Conservation (phyloP, 305 asterid genomes). For the Galium porrigens region DNA sequence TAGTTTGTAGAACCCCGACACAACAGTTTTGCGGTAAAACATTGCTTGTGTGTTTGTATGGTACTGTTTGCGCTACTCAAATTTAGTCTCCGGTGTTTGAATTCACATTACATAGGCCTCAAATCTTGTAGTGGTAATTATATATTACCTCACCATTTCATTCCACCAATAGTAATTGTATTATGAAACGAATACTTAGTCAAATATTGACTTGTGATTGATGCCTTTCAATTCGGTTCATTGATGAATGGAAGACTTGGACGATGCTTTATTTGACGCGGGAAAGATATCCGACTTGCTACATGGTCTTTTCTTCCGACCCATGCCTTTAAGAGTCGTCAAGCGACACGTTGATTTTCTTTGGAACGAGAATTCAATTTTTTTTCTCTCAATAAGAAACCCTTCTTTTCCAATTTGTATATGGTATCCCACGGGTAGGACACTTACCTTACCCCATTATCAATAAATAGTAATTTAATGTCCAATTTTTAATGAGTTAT, state of each 20-base stretch:
- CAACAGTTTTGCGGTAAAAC: background rate
- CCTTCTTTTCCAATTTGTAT: too few species aligned
- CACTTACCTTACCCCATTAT: too few species aligned
- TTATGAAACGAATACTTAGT: background rate
- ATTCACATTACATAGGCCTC: background rate
- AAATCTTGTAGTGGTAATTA: too few species aligned
- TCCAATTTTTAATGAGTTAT: too few species aligned
- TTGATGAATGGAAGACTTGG: background rate
- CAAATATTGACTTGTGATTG: background rate
- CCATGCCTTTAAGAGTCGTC: background rate
- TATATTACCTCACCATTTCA: background rate
- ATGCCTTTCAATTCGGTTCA: background rate
- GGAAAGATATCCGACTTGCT: background rate
- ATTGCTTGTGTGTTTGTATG: background rate
- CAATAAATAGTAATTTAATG: too few species aligned
- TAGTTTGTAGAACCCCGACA: conserved; percentile 5
- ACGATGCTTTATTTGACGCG: background rate
- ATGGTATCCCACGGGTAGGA: too few species aligned
- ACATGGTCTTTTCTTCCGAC: background rate
- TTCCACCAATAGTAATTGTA: background rate
- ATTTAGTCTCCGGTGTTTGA: background rate
- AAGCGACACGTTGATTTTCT: background rate
- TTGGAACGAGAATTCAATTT: too few species aligned
- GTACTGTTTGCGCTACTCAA: background rate
- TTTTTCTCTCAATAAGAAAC: too few species aligned